Conservation (phyloP, 2,329 filamentous ascomycete genomes). For the Neophaeococcomyces aloes region DNA sequence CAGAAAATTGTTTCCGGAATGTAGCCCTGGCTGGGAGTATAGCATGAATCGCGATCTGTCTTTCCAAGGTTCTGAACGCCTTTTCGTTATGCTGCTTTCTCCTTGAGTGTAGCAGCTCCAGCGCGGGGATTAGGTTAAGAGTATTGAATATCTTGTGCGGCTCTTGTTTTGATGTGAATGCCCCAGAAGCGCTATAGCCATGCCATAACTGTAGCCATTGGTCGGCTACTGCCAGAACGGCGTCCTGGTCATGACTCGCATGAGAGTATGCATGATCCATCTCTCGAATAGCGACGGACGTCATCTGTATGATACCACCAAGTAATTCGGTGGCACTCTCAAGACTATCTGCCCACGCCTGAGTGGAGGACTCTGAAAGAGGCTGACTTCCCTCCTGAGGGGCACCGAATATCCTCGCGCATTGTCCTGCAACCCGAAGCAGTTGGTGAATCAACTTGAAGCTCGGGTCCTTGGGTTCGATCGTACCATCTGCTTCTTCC, state of each 20-base stretch:
- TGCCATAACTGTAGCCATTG: neutral
- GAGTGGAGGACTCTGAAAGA: no score
- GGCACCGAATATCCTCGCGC: no score
- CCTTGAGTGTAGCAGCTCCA: neutral
- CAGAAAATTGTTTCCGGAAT: slow-evolving; percentile 26
- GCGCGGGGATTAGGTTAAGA: neutral
- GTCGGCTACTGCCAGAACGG: neutral
- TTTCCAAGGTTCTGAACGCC: slow-evolving; percentile 13
- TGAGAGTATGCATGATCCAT: neutral
- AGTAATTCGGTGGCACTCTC: no score
- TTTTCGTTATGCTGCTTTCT: neutral
- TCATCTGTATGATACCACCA: no score
- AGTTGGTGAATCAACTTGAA: no score
- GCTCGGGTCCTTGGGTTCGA: no score
- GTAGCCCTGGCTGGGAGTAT: slow-evolving; percentile 30
- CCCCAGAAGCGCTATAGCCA: neutral
- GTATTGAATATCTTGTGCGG: slow-evolving; percentile 1
- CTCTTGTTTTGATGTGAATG: neutral
- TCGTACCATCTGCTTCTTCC: no score
- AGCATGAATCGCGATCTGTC: slow-evolving; percentile 32
- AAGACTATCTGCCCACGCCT: no score
- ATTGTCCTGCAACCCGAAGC: no score
- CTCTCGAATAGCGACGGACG: no score
- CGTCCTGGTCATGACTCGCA: neutral
- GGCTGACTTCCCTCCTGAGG: no score